phyloP scores from a whole-genome alignment of 2,329 filamentous ascomycete species.

The Myriosclerotinia duriaeana region DNA sequence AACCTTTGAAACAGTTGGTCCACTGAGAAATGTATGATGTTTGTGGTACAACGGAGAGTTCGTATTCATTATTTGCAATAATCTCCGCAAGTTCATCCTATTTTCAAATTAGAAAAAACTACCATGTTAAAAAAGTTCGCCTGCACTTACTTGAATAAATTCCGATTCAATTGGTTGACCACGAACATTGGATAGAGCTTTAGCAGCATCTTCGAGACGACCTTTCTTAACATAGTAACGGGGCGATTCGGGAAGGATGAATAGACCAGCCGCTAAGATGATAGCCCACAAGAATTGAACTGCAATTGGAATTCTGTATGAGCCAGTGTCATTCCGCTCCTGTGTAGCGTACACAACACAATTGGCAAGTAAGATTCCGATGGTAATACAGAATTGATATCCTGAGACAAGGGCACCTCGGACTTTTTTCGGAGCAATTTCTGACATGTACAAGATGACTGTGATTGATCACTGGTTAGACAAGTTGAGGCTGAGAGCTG shows the following conservation, averaged over 20 bases:
- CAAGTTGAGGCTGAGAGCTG: conserved; percentile 62
- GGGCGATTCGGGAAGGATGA: conserved; percentile 80
- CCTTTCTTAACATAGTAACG: conserved; percentile 83
- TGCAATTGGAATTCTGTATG: conserved; percentile 78
- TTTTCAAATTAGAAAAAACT: not conserved
- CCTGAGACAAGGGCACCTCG: conserved; percentile 75
- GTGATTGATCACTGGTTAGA: conserved; percentile 49
- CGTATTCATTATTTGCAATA: conserved; percentile 85
- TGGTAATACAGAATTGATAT: conserved; percentile 81
- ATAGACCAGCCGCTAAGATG: conserved; percentile 69
- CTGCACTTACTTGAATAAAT: conserved; percentile 58
- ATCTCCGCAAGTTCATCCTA: conserved; percentile 74
- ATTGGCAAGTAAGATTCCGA: conserved; percentile 73
- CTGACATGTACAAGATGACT: conserved; percentile 74
- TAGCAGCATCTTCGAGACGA: conserved; percentile 62
- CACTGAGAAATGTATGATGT: conserved; percentile 67
- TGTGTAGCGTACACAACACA: conserved; percentile 73
- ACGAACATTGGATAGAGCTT: conserved; percentile 65
- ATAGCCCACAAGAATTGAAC: conserved; percentile 80
- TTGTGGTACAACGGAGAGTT: conserved; percentile 66
- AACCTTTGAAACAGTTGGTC: conserved; percentile 67
- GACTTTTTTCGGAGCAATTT: conserved; percentile 64
- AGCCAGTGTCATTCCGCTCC: conserved; percentile 58
- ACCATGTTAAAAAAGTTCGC: not conserved
- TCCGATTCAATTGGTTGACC: conserved; percentile 71